These are phyloP conservation scores for Fusarium sp. DNA, from an alignment of 2,329 filamentous ascomycete genomes.

Conservation along the genomic window DNA sequence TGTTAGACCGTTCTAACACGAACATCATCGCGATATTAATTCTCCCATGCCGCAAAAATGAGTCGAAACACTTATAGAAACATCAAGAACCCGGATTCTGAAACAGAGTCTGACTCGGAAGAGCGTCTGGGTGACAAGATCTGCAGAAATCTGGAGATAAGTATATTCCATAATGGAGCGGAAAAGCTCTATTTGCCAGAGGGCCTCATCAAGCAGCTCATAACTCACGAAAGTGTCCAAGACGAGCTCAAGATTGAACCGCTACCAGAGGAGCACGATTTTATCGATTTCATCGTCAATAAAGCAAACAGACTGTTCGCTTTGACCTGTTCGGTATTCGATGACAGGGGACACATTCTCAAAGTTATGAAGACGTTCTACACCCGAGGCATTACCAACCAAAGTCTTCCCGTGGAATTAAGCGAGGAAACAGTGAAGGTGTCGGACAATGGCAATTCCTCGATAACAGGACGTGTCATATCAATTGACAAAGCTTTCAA, in stretches of 20 bases:
- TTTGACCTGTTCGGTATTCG: background rate
- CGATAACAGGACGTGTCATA: no score
- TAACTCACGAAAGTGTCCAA: background rate
- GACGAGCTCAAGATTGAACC: background rate
- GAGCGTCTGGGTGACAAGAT: background rate
- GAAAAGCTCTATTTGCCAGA: background rate
- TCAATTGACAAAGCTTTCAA: background rate
- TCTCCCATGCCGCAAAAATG: background rate
- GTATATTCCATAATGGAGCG: background rate
- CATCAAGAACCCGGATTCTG: background rate
- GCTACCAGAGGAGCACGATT: no score
- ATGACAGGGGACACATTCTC: background rate
- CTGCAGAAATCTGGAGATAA: background rate
- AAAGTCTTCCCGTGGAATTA: background rate
- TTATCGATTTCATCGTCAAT: background rate
- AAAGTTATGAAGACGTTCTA: slow-evolving; percentile 1
- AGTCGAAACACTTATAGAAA: background rate
- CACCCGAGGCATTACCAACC: background rate
- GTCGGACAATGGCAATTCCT: background rate
- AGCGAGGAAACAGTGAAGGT: background rate
- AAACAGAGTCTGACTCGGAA: background rate
- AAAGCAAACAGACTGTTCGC: slow-evolving; percentile 11
- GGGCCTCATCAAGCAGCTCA: background rate
- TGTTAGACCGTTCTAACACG: no score
- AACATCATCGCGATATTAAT: background rate